phyloP scores from a whole-genome alignment of 1,284 basidiomycete species.

The Ustilago vetiveriae region DNA sequence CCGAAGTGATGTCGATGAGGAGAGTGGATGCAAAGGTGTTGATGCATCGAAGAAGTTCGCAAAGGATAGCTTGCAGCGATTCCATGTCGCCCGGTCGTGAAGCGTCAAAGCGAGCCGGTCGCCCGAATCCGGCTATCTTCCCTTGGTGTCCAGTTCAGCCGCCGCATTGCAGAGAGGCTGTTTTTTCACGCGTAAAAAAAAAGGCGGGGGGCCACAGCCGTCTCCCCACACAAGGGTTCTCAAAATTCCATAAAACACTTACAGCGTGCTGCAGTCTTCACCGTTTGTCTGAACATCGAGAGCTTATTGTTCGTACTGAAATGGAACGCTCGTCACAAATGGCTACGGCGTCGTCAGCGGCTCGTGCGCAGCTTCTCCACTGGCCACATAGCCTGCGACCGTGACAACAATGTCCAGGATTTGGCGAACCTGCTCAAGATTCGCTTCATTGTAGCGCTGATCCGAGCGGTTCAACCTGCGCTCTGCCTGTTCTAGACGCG shows the following conservation, averaged over 20 bases:
- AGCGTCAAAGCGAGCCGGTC: slow-evolving; percentile 4
- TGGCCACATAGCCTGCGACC: slow-evolving; percentile 37
- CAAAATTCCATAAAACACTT: too few relatives aligned
- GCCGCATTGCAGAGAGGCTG: neutral
- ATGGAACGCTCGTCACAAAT: neutral
- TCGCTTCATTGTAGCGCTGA: slow-evolving; percentile 9
- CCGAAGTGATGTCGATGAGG: too few relatives aligned
- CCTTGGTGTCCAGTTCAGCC: neutral
- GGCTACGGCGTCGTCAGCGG: neutral
- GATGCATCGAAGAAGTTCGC: too few relatives aligned
- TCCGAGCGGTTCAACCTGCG: slow-evolving; percentile 14
- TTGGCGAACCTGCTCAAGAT: slow-evolving; percentile 14
- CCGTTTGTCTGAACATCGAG: too few relatives aligned
- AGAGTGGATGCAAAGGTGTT: too few relatives aligned
- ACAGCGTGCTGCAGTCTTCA: too few relatives aligned
- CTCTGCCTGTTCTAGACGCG: slow-evolving; percentile 18
- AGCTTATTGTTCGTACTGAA: too few relatives aligned
- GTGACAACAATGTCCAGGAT: slow-evolving; percentile 33
- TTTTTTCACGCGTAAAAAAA: slow-evolving; percentile 19
- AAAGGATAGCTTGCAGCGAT: too few relatives aligned
- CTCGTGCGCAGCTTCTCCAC: slow-evolving; percentile 27
- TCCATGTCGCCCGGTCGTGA: neutral
- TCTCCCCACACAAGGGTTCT: too few relatives aligned
- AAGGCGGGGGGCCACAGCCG: neutral
- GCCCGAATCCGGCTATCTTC: slow-evolving; percentile 13